Percentiles rank a stretch among this genome's conserved stretches.
Evolutionary conservation across 2,329 filamentous ascomycete genomes (phyloP).

Genomic region (Phaeosphaeria sp.): DNA sequence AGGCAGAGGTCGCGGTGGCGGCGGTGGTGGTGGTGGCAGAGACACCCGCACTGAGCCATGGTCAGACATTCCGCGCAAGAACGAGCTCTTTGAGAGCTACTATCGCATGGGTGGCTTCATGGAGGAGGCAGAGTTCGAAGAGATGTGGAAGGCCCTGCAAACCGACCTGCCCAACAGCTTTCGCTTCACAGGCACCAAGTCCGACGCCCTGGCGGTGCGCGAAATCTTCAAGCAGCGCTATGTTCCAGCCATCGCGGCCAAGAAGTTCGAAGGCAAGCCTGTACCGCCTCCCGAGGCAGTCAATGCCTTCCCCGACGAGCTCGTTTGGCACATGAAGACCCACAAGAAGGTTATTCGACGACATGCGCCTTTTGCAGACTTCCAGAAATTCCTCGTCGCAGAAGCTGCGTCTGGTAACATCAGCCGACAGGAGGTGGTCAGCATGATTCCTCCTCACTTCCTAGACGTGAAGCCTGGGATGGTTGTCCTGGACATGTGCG

Average conservation of each 20-base stretch:
- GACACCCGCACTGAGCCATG: constrained; percentile 47
- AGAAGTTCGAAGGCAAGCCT: constrained; percentile 79
- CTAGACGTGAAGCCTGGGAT: constrained; percentile 92
- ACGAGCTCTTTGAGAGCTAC: constrained; percentile 84
- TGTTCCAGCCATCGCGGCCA: constrained; percentile 86
- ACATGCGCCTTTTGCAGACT: constrained; percentile 90
- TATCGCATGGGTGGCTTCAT: constrained; percentile 77
- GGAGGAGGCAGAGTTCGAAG: constrained; percentile 75
- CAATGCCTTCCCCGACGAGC: constrained; percentile 90
- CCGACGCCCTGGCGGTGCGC: constrained; percentile 91
- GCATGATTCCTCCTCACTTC: constrained; percentile 96
- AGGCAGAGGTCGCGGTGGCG: constrained; percentile 36
- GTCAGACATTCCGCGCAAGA: constrained; percentile 72
- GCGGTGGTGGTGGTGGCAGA: constrained; percentile 35
- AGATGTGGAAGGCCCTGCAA: constrained; percentile 84
- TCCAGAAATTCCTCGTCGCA: constrained; percentile 97
- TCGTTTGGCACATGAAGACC: constrained; percentile 98
- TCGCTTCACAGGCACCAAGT: constrained; percentile 94
- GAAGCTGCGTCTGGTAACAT: constrained; percentile 98
- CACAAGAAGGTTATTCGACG: constrained; percentile 95
- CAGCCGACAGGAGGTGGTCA: constrained; percentile 95
- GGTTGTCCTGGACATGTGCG: constrained; percentile 93
- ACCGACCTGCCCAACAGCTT: constrained; percentile 96
- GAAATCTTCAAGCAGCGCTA: constrained; percentile 86
- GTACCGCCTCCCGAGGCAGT: constrained; percentile 85